Evolutionary conservation across 257 asterid species (phyloP), one percentile per base, ranked within the genome.

Genomic region (Solanum peruvianum): DNA sequence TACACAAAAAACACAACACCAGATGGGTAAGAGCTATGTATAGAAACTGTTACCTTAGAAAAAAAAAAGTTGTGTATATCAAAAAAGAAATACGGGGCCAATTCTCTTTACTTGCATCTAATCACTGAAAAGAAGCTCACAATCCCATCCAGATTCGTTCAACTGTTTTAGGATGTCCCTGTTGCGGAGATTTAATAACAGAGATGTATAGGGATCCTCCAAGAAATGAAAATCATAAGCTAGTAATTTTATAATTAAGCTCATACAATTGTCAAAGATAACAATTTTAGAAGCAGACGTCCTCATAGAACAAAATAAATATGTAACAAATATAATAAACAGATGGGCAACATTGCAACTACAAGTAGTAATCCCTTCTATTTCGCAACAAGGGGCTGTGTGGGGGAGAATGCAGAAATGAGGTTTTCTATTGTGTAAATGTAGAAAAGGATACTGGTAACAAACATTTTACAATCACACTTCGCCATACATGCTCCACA

Each of bases 401-500:
- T 10, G 21, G 29, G 56, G 69, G 27, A 31, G 42, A 81, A 31
- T 11, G 85, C 81, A 49, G 29, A 47, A 47, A 81, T 18, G 67
- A 12, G 69, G 85, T 49, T 18, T 29, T 80, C 44, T 49, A 49
- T 49, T 72, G 84, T 21, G 44, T 86, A 21, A 21, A 52, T 37
- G n/a, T 72, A 33, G 71, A 84, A 77, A 83, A 92, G 98, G 99
- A 97, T 97, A 97, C 99, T 95, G 27, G 98, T 96, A 87, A 95
- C 92, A 70, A 94, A 97, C 99, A 97, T 97, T 86, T 98, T 93
- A 89, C 98, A 94, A 75, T 93, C 99, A 41, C 97, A 95, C 41
- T 37, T 89, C 56, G 91, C 87, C 71, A 95, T 92, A 90, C 99
- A 97, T 86, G 93, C 93, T 90, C 99, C 95, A 91, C 99, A 97